phyloP scores from a whole-genome alignment of 2,329 filamentous ascomycete species.

The Orbilia brochopaga region DNA sequence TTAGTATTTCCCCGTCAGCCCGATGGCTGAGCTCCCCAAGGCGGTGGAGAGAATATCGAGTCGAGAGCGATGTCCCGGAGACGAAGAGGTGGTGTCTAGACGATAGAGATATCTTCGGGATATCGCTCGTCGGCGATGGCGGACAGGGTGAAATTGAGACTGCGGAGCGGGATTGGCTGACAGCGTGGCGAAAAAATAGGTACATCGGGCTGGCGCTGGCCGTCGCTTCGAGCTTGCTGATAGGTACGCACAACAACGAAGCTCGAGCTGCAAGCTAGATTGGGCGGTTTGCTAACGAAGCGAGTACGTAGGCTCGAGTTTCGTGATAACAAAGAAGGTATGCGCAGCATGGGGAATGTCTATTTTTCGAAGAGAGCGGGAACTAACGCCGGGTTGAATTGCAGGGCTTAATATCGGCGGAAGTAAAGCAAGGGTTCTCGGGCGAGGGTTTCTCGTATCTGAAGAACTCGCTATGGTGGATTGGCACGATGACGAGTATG shows the following conservation, averaged over 20 bases:
- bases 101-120: background rate
- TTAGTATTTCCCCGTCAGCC: slow-evolving; percentile 55
- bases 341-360: slow-evolving; percentile 54
- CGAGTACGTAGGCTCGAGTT: slow-evolving; percentile 75
- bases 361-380: background rate
- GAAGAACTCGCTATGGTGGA: slow-evolving; percentile 97
- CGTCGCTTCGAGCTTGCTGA: slow-evolving; percentile 75
- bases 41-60: background rate
- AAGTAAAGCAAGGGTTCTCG: slow-evolving; percentile 91
- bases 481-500: slow-evolving; percentile 85
- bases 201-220: slow-evolving; percentile 78
- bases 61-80: background rate
- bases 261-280: slow-evolving; percentile 17
- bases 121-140: background rate
- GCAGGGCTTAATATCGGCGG: slow-evolving; percentile 86
- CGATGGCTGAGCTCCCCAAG: slow-evolving; percentile 9
- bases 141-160: background rate
- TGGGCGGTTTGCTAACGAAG: slow-evolving; percentile 27
- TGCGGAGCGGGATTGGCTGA: slow-evolving; percentile 14
- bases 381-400: slow-evolving; percentile 46
- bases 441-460: slow-evolving; percentile 95
- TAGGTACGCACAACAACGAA: slow-evolving; percentile 65
- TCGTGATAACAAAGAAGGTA: slow-evolving; percentile 99
- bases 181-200: slow-evolving; percentile 60
- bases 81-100: background rate